Evolutionary conservation across 1,284 basidiomycete genomes (phyloP).

Genomic region (Trichosporon faecale): DNA sequence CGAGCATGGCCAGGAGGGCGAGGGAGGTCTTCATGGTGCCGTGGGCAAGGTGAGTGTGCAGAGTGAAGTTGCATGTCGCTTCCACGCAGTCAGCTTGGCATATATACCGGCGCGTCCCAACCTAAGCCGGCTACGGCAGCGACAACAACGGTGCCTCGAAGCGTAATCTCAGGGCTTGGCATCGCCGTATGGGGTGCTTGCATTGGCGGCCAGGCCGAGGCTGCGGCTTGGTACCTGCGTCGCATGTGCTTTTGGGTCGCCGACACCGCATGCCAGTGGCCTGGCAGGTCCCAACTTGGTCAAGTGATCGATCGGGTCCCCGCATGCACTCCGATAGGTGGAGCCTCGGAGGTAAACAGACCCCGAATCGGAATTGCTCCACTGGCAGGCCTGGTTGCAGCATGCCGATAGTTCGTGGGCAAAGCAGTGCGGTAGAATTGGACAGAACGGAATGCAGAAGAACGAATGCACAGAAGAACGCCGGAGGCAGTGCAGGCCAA

Average conservation of each 20-base stretch:
- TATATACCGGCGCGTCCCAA: no score
- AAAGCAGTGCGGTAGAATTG: background rate
- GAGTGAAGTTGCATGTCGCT: background rate
- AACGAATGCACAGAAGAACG: background rate
- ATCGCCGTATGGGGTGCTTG: background rate
- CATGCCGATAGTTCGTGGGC: background rate
- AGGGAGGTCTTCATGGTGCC: background rate
- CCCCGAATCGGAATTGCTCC: background rate
- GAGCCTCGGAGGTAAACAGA: background rate
- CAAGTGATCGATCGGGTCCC: background rate
- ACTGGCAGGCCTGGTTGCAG: background rate
- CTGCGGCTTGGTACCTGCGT: background rate
- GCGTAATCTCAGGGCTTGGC: background rate
- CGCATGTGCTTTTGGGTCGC: background rate
- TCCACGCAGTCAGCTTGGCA: no score
- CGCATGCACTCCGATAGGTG: background rate
- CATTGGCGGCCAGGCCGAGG: background rate
- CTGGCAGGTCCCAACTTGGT: background rate
- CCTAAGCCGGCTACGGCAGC: no score
- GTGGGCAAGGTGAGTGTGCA: background rate
- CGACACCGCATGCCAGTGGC: background rate
- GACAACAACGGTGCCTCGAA: background rate
- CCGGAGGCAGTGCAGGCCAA: background rate
- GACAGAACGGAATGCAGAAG: background rate
- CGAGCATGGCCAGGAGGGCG: background rate